Conservation (phyloP, 768 basidiomycete genomes). For the Rhizopogon roseolus region DNA sequence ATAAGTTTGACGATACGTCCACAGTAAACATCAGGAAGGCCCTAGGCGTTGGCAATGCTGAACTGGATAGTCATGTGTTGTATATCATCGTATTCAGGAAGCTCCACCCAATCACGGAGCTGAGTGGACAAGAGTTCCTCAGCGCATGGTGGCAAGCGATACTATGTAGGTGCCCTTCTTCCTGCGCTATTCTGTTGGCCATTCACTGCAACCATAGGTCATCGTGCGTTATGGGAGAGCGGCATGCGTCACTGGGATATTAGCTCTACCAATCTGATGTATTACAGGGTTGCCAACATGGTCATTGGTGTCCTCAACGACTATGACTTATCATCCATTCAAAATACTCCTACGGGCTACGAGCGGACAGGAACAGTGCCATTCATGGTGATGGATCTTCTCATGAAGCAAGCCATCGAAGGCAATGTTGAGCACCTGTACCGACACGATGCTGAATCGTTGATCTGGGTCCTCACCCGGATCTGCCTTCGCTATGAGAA, state of each 20-base stretch:
- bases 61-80: too few species aligned
- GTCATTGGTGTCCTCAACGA: constrained; percentile 3
- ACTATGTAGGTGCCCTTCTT: neutral
- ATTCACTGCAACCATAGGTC: too few species aligned
- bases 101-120: neutral
- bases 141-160: constrained; percentile 4
- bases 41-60: neutral
- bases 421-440: neutral
- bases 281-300: too few species aligned
- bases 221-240: neutral
- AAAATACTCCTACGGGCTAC: neutral
- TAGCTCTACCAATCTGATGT: constrained; percentile 1
- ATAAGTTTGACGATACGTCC: neutral
- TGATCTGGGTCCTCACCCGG: neutral
- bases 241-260: neutral
- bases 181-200: neutral
- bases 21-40: neutral
- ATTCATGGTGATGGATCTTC: constrained; percentile 7
- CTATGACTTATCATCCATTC: constrained; percentile 2
- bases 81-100: neutral
- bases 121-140: neutral
- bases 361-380: constrained; percentile 7
- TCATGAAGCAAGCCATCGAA: neutral
- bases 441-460: neutral
- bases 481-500: neutral